phyloP scores from a whole-genome alignment of 2,329 filamentous ascomycete species.

The Trichoderma brevicompactum region DNA sequence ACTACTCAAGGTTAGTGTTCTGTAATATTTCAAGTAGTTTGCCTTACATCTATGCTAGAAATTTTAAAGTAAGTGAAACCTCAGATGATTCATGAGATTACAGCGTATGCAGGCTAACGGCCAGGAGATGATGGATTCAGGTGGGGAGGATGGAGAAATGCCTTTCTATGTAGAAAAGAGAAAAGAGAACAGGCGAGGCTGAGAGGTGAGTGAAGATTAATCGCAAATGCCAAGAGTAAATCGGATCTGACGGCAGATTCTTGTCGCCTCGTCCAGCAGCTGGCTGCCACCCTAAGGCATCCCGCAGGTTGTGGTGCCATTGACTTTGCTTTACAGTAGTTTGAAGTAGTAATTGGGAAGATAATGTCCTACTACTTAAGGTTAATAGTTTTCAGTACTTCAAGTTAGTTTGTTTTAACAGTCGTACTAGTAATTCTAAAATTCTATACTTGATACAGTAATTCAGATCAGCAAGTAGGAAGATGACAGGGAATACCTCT shows the following conservation, averaged over 20 bases:
- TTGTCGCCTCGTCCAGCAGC: conserved; percentile 19
- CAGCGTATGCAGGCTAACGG: not conserved
- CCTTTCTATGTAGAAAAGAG: not conserved
- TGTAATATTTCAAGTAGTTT: too few species aligned
- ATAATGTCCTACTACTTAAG: too few species aligned
- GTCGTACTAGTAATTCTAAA: too few species aligned
- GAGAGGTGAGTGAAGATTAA: not conserved
- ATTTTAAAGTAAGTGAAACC: too few species aligned
- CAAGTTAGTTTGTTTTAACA: too few species aligned
- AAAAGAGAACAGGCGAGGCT: not conserved
- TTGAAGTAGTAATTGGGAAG: too few species aligned
- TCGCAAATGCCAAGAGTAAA: conserved; percentile 14
- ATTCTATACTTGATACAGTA: too few species aligned
- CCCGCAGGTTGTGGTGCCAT: not conserved
- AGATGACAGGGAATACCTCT: too few species aligned
- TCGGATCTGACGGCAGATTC: conserved; percentile 19
- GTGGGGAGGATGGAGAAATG: not conserved
- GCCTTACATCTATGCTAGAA: too few species aligned
- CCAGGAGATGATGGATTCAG: not conserved
- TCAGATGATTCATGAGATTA: not conserved
- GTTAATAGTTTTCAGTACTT: too few species aligned
- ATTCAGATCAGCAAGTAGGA: too few species aligned
- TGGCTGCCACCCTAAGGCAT: conserved; percentile 3
- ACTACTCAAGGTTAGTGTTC: too few species aligned
- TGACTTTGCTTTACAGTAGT: conserved; percentile 9